Percentiles rank a stretch among this genome's conserved stretches.
Conservation (phyloP, 1,139 yeast species). For the Pichia sp. region DNA sequence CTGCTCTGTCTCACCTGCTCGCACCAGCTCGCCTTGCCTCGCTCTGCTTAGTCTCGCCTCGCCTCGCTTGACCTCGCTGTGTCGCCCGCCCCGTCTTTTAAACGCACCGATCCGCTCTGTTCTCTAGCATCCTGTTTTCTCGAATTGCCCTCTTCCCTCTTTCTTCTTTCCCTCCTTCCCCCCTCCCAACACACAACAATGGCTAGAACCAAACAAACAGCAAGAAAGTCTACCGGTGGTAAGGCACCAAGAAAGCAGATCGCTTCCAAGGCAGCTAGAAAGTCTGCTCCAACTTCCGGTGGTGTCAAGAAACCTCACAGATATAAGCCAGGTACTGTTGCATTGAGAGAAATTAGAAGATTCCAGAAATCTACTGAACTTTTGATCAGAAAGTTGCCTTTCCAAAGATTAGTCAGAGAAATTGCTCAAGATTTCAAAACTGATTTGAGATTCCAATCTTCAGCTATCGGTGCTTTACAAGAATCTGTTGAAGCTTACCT, state of each 20-base stretch:
- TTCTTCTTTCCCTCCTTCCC: background rate
- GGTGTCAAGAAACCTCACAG: constrained; percentile 99
- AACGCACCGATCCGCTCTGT: background rate
- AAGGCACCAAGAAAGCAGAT: constrained; percentile 99
- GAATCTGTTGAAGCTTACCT: constrained; percentile 98
- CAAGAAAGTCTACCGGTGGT: constrained; percentile 99
- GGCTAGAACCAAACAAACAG: constrained; percentile 99
- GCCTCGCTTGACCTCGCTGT: background rate
- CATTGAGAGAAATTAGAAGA: constrained; percentile 98
- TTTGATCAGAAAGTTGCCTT: constrained; percentile 94
- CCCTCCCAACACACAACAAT: constrained; percentile 34
- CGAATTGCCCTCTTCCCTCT: background rate
- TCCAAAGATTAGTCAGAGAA: constrained; percentile 98
- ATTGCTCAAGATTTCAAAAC: constrained; percentile 98
- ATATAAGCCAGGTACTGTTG: constrained; percentile 99
- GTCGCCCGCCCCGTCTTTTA: background rate
- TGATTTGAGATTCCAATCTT: constrained; percentile 96
- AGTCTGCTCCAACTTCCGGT: constrained; percentile 95
- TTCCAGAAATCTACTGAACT: constrained; percentile 97
- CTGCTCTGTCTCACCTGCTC: background rate
- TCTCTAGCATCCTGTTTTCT: background rate
- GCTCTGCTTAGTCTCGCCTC: too few relatives aligned
- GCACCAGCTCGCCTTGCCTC: background rate
- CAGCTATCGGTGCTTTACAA: constrained; percentile 98
- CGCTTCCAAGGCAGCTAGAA: constrained; percentile 98